These are phyloP conservation scores for Helichrysum umbraculigerum DNA, from an alignment of 129 eudicot species.

Conservation along the genomic window DNA sequence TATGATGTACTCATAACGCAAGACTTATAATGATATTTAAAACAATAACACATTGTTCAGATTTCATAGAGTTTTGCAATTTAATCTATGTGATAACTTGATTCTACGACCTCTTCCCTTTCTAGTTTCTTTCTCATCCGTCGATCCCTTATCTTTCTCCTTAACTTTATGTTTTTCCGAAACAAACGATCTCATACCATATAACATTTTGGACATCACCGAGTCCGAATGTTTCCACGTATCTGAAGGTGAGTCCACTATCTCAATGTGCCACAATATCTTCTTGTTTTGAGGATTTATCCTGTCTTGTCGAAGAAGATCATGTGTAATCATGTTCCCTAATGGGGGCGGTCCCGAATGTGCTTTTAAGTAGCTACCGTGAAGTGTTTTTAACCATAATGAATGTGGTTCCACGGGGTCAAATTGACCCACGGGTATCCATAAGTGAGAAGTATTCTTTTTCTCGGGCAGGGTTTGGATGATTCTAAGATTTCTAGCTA, in stretches of 20 bases:
- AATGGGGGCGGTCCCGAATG: conserved; percentile 35
- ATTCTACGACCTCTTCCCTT: conserved; percentile 23
- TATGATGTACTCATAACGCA: no score
- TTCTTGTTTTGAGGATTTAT: conserved; percentile 21
- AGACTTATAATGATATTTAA: neutral
- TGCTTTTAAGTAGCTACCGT: conserved; percentile 39
- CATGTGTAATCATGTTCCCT: conserved; percentile 44
- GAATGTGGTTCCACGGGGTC: conserved; percentile 16
- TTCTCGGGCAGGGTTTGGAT: conserved; percentile 37
- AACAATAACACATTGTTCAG: neutral
- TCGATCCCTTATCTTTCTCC: conserved; percentile 20
- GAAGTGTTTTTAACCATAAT: conserved; percentile 33
- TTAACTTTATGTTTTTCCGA: conserved; percentile 28
- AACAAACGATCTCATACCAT: conserved; percentile 26
- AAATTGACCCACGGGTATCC: conserved; percentile 32
- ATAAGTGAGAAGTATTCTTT: conserved; percentile 30
- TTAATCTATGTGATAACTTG: conserved; percentile 21
- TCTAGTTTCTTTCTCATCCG: conserved; percentile 36
- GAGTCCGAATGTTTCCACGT: conserved; percentile 28
- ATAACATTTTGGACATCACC: conserved; percentile 19
- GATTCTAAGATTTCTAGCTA: conserved; percentile 35
- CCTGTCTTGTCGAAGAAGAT: conserved; percentile 25
- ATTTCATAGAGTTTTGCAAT: conserved; percentile 26
- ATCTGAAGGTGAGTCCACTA: conserved; percentile 33
- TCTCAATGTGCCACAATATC: conserved; percentile 43